phyloP scores from a whole-genome alignment of 495 filamentous ascomycete species.

The Aspergillus steynii region DNA sequence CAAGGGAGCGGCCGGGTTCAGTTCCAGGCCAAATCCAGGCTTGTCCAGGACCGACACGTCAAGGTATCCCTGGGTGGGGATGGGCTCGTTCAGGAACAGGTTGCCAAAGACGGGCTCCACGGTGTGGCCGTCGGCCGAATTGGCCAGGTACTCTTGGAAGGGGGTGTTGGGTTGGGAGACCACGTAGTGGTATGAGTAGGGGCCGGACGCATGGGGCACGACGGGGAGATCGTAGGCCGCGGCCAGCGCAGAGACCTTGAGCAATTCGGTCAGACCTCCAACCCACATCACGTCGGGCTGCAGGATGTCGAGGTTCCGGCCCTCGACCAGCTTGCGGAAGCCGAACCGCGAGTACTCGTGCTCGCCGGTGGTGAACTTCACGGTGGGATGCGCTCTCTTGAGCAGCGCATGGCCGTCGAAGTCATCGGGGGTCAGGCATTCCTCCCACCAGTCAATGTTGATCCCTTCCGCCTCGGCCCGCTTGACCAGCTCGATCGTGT shows the following conservation, averaged over 20 bases:
- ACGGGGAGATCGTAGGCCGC: conserved; percentile 91
- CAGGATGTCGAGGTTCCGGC: conserved; percentile 87
- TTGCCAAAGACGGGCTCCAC: conserved; percentile 90
- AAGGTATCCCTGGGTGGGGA: conserved; percentile 78
- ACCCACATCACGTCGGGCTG: conserved; percentile 98
- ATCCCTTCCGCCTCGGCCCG: conserved; percentile 74
- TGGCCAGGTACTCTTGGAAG: conserved; percentile 93
- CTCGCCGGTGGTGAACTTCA: conserved; percentile 93
- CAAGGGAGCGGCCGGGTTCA: conserved; percentile 78
- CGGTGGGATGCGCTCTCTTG: conserved; percentile 84
- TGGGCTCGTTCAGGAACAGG: conserved; percentile 86
- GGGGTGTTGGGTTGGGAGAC: conserved; percentile 87
- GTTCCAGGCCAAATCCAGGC: conserved; percentile 85
- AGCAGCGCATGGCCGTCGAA: conserved; percentile 84
- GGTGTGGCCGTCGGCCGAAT: conserved; percentile 84
- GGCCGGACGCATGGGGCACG: conserved; percentile 88
- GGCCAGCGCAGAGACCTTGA: conserved; percentile 84
- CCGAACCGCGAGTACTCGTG: conserved; percentile 92
- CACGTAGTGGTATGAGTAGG: conserved; percentile 94
- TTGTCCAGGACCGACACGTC: conserved; percentile 78
- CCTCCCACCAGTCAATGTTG: conserved; percentile 96
- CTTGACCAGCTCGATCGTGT: conserved; percentile 87
- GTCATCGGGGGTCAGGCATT: conserved; percentile 86
- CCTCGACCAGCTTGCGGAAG: conserved; percentile 91
- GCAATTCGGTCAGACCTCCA: conserved; percentile 86